Base-by-base conservation (phyloP, 257 asterid genomes). In the Nicotiana tabacum region DNA sequence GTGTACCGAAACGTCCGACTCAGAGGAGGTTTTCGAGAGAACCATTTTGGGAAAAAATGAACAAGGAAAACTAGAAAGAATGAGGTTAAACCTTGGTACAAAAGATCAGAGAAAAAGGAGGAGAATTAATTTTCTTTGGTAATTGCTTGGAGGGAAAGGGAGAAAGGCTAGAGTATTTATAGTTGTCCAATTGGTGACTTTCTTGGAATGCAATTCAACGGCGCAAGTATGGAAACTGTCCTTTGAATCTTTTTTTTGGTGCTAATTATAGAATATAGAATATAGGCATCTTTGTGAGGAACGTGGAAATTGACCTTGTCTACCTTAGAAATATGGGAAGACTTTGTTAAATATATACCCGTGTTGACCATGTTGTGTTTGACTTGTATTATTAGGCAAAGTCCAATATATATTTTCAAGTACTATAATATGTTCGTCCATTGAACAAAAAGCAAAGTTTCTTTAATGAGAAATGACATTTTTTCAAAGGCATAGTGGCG, bases 1-100 rank as follows among this genome's bases (percentile, higher is more conserved):
- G 16, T 77, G 68, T 7, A 77, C 6, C 3, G 88, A 83, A 39
- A 57, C 88, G 67, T 86, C 88, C 0, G 84, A 24, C 5, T 66
- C 76, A 5, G 72, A 83, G 2, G 81, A 35, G 1, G 58, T 66
- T 66, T 81, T 66, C 0, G 86, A 76, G 2, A 86, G 82, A 76
- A 66, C 86, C 88, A 86, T 86, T 17, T 18, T 56, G 33, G 56
- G 6, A 5, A 79, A 2, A 24, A 16, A 58, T 39, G 24, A 39
- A n/a, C 5, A 35, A 24, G 4, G 57, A 35, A 27, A 35, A 4
- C 5, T 9, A 29, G 15, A 72, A 12, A 7, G 10, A 60, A 46
- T 5, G 15, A 10, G 29, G 11, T 11, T 11, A 39, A 68, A 18
- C 10, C 39, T 67, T 18, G 32, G 78, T 39, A 11, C n/a, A 39